Base-by-base conservation (phyloP, 1,284 basidiomycete genomes). In the Somion occarium region DNA sequence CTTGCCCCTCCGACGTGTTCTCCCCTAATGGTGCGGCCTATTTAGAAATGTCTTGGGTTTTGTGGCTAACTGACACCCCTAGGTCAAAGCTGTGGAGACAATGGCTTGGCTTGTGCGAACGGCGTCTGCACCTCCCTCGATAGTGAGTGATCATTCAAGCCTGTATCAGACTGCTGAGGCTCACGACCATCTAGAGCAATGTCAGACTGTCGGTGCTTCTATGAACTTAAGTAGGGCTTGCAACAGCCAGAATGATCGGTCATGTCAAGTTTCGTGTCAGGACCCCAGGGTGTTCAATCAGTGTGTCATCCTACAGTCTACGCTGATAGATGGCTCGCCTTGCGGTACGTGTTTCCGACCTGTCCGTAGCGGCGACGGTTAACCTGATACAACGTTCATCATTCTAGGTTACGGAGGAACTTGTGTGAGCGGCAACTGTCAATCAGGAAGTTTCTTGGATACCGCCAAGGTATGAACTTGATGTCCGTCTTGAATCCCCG, bases 251-350 rank as follows among this genome's bases (percentile, higher is more conserved):
- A 75, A 79, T 59, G 83, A 87, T 67, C 78, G 73, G 54, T 77
- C 77, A 38, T 94, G 92, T 68, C 81, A 84, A 59, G 83, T 95
- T 41, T 84, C 86, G 2, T 96, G 93, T 66, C 80, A 85, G 64
- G 85, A 90, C 65, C 91, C 91, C 1, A 74, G 59, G 22, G 68
- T 70, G 15, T 54, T 75, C 20, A 80, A 81, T 59, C 76, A 78
- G 59, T 96, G 93, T 67, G 70, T 92, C n/a, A 70, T 87, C 41
- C 73, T 95, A 37, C 85, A 88, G 54, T 82, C 89, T 1, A 70
- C 79, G 37, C 82, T 95, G 49, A 75, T 92, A 44, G 89, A 94
- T 63, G 93, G 93, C 11, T 93, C 91, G 20, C 82, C 88, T 11
- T 96, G 93, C 65, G 91, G 91, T 76, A 67, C 57, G 76, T 66